Conservation (phyloP, 192 early-diverging fungal species). For the Backusella australiensis region DNA sequence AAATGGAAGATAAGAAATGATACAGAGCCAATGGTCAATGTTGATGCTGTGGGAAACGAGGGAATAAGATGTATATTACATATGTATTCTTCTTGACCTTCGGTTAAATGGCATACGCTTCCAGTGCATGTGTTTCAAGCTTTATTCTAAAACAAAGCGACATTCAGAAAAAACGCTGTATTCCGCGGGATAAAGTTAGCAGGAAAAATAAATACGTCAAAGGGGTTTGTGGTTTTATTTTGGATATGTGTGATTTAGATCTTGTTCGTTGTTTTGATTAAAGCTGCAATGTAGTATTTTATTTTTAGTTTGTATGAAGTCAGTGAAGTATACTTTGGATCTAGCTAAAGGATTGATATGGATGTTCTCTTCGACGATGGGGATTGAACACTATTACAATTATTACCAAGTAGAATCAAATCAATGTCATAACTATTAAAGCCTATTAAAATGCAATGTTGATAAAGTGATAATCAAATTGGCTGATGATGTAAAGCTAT, state of each 20-base stretch:
- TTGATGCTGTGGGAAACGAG: background rate
- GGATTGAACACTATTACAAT: too few species aligned
- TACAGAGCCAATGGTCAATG: constrained; percentile 2
- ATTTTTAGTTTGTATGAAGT: too few species aligned
- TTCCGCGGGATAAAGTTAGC: background rate
- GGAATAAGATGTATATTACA: too few species aligned
- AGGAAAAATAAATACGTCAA: background rate
- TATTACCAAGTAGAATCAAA: too few species aligned
- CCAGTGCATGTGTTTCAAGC: background rate
- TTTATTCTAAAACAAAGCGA: background rate
- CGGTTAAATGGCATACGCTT: background rate
- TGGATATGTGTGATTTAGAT: background rate
- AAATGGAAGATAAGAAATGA: background rate
- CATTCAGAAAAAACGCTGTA: background rate
- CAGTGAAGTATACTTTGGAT: too few species aligned
- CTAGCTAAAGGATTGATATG: too few species aligned
- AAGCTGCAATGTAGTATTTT: background rate
- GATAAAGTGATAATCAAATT: too few species aligned
- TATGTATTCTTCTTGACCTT: background rate
- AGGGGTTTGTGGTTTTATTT: background rate
- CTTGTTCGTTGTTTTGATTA: background rate
- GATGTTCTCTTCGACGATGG: too few species aligned
- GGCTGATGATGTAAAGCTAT: too few species aligned
- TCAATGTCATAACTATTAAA: too few species aligned
- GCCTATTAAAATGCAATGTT: too few species aligned